Conservation (phyloP, 176 grass and related monocot species). For the Puccinellia tenuiflora region DNA sequence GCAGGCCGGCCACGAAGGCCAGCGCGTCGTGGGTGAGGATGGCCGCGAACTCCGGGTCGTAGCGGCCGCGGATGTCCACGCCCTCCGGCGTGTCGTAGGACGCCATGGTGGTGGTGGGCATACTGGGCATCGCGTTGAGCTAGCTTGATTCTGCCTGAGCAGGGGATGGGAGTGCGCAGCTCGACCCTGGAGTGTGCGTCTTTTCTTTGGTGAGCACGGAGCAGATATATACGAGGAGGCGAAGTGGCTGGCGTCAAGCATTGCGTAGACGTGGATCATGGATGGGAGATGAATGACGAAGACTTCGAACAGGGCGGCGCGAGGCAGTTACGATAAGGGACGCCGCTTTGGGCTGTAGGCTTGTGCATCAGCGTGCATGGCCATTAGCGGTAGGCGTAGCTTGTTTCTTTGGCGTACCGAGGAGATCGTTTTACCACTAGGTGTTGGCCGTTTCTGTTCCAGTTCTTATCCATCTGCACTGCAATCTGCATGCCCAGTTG, state of each 20-base stretch:
- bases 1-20: conserved; percentile 56
- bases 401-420: conserved; percentile 21
- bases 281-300: not conserved
- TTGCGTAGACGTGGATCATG: not conserved
- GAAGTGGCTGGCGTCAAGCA: not conserved
- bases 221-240: conserved; percentile 8
- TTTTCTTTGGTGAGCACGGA: not conserved
- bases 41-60: conserved; percentile 54
- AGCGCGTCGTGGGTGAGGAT: conserved; percentile 74
- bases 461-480: conserved; percentile 7
- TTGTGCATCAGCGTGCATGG: conserved; percentile 16
- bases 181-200: not conserved
- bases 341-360: not conserved
- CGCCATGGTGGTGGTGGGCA: not conserved
- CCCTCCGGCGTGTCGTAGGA: conserved; percentile 74
- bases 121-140: not conserved
- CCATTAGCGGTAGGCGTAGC: not conserved
- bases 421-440: not conserved
- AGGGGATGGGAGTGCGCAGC: not conserved
- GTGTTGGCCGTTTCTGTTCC: conserved; percentile 14
- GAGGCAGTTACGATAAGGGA: conserved; percentile 27
- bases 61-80: conserved; percentile 77
- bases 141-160: not conserved
- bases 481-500: not conserved
- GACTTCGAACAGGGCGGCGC: not conserved